phyloP scores from a whole-genome alignment of 768 basidiomycete species.

The Lactarius evosmus region DNA sequence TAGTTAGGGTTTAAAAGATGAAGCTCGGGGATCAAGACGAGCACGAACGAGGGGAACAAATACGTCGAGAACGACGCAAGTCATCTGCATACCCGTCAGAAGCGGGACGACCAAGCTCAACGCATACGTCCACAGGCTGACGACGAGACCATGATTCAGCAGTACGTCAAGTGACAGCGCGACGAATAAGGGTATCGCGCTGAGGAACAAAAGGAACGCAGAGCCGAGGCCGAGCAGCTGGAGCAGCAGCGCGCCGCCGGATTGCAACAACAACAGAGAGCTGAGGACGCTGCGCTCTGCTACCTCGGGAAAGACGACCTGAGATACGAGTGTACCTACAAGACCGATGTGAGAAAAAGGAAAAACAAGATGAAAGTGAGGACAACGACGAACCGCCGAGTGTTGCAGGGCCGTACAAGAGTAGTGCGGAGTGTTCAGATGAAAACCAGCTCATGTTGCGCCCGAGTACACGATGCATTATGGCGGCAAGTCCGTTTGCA shows the following conservation, averaged over 20 bases:
- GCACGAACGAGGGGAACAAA: conserved; percentile 80
- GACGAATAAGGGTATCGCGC: conserved; percentile 52
- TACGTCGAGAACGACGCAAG: conserved; percentile 67
- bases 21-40: not conserved
- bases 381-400: conserved; percentile 53
- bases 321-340: conserved; percentile 62
- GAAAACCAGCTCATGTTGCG: conserved; percentile 87
- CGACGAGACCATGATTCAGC: conserved; percentile 35
- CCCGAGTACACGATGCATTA: conserved; percentile 60
- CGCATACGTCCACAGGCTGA: conserved; percentile 63
- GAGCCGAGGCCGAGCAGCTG: conserved; percentile 75
- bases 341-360: not conserved
- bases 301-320: conserved; percentile 51
- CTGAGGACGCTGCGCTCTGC: conserved; percentile 61
- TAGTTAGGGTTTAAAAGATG: conserved; percentile 9
- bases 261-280: conserved; percentile 58
- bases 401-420: conserved; percentile 73
- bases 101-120: conserved; percentile 56
- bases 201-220: conserved; percentile 68
- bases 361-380: not conserved
- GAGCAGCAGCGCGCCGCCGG: conserved; percentile 49
- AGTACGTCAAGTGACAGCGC: conserved; percentile 53
- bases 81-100: conserved; percentile 53
- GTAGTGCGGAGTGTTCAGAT: conserved; percentile 57
- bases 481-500: conserved; percentile 67